Base-by-base conservation (phyloP, 2,329 filamentous ascomycete genomes). In the Davidsoniella neocaledoniae region DNA sequence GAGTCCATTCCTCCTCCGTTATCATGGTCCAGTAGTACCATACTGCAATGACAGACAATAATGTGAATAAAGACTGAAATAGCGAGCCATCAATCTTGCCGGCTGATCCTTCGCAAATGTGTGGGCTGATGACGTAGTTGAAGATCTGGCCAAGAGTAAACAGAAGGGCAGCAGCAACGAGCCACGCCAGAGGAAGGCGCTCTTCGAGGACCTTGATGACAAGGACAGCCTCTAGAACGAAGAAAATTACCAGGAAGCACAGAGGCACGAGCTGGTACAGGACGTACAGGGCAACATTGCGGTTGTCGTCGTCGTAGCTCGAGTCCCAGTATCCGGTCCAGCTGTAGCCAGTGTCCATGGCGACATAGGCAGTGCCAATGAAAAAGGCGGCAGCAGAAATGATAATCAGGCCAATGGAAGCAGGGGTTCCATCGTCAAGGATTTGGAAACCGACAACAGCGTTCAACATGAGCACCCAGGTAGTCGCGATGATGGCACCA, bases 11-110 rank as follows among this genome's bases (percentile, higher is more conserved):
- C 60, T 98, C 91, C 66, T 98, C 91, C 14, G 91, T 98, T 59
- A 98, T 98, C 68, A 87, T 95, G 43, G 87, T 94, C 91, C 91
- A 98, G 71, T 98, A 98, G 51, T 85, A 65, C 88, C 91, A 98
- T 56, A 95, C 68, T 66, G 78, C 78, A 16, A 86, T 72, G 4
- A 98, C 86, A 0, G 88, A 74, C 10, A 90, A 68, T 1, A 95
- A 71, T 0, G 88, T 96, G 68, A 98, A 96, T 5, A 96, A 69
- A 0, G 88, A 94, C 64, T 95, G 77, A 64, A 98, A 98, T 1
- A 98, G 67, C 5, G 90, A 79, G 46, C 91, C 91, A 61, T 98
- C 90, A 60, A 98, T 93, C 63, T 84, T 87, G 56, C 87, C 86
- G 40, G 71, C 61, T 0, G 87, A 85, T 42, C 86, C 86, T 19